These are phyloP conservation scores for Metschnikowia noctiluminum DNA, from an alignment of 805 yeast species.

Conservation along the genomic window DNA sequence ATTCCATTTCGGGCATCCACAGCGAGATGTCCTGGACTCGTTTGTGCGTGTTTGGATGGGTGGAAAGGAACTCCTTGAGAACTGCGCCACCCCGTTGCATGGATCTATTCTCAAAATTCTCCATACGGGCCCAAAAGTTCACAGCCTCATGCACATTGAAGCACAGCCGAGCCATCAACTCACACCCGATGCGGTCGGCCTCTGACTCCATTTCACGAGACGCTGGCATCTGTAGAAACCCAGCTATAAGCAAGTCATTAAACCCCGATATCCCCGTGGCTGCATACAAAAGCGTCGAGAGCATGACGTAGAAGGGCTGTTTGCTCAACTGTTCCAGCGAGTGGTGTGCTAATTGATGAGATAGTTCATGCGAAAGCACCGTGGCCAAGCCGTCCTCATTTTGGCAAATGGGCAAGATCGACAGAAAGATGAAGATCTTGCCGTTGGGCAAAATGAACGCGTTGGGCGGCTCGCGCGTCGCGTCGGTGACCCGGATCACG, in stretches of 20 bases:
- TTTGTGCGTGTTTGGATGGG: slow-evolving; percentile 83
- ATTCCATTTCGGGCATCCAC: slow-evolving; percentile 64
- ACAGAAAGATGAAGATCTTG: slow-evolving; percentile 83
- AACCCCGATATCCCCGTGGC: slow-evolving; percentile 57
- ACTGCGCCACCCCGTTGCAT: slow-evolving; percentile 10
- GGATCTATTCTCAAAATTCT: slow-evolving; percentile 27
- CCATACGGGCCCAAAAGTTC: slow-evolving; percentile 81
- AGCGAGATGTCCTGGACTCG: slow-evolving; percentile 64
- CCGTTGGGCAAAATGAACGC: slow-evolving; percentile 97
- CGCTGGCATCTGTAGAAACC: slow-evolving; percentile 72
- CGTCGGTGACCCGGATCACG: slow-evolving; percentile 54
- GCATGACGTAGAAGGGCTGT: slow-evolving; percentile 63
- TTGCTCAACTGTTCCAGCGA: slow-evolving; percentile 77
- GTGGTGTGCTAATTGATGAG: slow-evolving; percentile 93
- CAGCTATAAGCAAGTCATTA: slow-evolving; percentile 49
- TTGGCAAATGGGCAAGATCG: slow-evolving; percentile 71
- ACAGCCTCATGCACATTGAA: slow-evolving; percentile 74
- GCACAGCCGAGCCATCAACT: slow-evolving; percentile 89
- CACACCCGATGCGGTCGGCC: slow-evolving; percentile 91
- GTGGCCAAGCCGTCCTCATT: slow-evolving; percentile 95
- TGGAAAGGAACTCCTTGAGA: slow-evolving; percentile 66
- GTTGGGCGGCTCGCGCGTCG: slow-evolving; percentile 77
- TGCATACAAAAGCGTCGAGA: slow-evolving; percentile 53
- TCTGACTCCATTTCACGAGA: slow-evolving; percentile 93
- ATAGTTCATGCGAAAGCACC: slow-evolving; percentile 87